Percentiles rank a stretch among this genome's conserved stretches.
These are phyloP conservation scores for Mucor lusitanicus DNA, from an alignment of 371 early-diverging fungal genomes.

Conservation along the genomic window DNA sequence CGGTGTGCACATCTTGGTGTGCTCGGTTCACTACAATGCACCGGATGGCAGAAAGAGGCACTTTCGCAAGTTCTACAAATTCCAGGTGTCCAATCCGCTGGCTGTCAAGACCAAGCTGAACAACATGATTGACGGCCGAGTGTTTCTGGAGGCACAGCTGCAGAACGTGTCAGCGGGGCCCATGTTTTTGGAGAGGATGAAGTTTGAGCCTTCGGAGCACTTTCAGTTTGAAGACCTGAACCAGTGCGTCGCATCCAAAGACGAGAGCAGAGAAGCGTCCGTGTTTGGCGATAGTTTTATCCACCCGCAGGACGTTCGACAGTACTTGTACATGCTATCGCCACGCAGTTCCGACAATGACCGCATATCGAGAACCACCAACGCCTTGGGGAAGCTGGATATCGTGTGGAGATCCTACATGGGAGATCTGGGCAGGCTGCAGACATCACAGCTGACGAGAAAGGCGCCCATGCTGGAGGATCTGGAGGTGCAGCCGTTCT, in stretches of 20 bases:
- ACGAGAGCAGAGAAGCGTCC: not conserved
- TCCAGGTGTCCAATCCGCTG: conserved; percentile 94
- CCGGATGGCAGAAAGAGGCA: conserved; percentile 66
- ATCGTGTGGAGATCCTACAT: conserved; percentile 90
- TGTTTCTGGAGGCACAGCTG: conserved; percentile 91
- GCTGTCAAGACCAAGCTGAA: conserved; percentile 96
- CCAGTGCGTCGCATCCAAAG: conserved; percentile 27
- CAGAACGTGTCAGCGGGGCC: conserved; percentile 82
- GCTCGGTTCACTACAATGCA: conserved; percentile 81
- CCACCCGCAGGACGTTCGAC: conserved; percentile 81
- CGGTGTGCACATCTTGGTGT: conserved; percentile 89
- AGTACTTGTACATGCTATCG: conserved; percentile 85
- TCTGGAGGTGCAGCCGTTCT: conserved; percentile 71
- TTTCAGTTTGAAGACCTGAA: conserved; percentile 76
- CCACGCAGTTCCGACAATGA: conserved; percentile 64
- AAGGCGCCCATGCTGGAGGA: conserved; percentile 79
- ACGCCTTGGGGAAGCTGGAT: conserved; percentile 90
- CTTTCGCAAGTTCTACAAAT: conserved; percentile 92
- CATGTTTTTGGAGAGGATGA: conserved; percentile 88
- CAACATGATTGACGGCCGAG: conserved; percentile 68
- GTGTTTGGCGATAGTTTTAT: conserved; percentile 69
- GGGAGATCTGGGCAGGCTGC: conserved; percentile 87
- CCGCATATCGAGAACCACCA: conserved; percentile 68
- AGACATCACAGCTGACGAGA: conserved; percentile 91
- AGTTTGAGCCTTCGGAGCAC: conserved; percentile 79